These are phyloP conservation scores for Claviceps africana DNA, from an alignment of 2,329 filamentous ascomycete genomes.

Conservation along the genomic window DNA sequence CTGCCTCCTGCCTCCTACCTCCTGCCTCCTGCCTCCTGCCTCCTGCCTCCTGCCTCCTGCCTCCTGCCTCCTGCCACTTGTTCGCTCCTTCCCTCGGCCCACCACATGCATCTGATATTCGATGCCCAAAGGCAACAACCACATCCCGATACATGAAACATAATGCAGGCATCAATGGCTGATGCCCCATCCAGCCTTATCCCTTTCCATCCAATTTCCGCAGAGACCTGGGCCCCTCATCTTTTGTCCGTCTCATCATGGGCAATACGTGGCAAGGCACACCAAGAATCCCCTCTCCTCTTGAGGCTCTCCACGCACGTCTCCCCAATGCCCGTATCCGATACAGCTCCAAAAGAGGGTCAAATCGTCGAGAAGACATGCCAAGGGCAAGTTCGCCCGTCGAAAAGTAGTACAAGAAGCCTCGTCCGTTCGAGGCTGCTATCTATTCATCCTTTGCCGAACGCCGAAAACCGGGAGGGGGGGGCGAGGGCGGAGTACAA, in stretches of 20 bases:
- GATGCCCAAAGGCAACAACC: neutral
- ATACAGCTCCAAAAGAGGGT: neutral
- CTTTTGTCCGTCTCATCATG: neutral
- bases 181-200: neutral
- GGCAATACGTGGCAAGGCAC: neutral
- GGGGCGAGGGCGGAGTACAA: neutral
- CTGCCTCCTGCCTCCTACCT: too few species aligned
- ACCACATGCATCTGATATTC: too few species aligned
- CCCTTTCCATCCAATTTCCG: neutral
- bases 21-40: too few species aligned
- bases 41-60: too few species aligned
- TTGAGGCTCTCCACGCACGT: neutral
- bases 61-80: neutral
- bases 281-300: neutral
- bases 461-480: constrained; percentile 4
- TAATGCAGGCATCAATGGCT: neutral
- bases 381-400: neutral
- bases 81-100: neutral
- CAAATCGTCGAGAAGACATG: neutral
- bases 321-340: neutral
- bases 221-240: neutral
- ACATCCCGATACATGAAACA: neutral
- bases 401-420: constrained; percentile 2
- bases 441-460: neutral
- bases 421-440: neutral